These are phyloP conservation scores for Trametes gibbosa DNA, from an alignment of 768 basidiomycete genomes.

Conservation along the genomic window DNA sequence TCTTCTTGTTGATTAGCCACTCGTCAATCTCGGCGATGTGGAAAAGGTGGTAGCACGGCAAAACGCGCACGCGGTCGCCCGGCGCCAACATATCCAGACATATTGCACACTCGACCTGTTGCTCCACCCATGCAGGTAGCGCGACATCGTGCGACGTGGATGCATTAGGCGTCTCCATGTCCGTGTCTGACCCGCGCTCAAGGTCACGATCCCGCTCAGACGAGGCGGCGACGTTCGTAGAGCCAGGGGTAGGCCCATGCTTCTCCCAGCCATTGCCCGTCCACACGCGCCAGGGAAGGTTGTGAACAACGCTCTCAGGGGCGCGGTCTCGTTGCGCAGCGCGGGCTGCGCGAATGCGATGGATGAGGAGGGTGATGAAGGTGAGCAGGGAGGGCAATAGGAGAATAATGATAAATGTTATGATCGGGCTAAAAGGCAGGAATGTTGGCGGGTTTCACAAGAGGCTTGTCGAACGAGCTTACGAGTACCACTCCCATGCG, in stretches of 20 bases:
- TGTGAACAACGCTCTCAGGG: conserved; percentile 74
- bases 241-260: conserved; percentile 42
- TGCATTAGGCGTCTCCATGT: conserved; percentile 15
- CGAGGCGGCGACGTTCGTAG: conserved; percentile 13
- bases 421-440: conserved; percentile 56
- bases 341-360: conserved; percentile 80
- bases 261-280: conserved; percentile 81
- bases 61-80: conserved; percentile 86
- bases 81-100: conserved; percentile 84
- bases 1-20: conserved; percentile 92
- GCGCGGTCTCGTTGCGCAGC: conserved; percentile 83
- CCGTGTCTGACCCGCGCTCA: conserved; percentile 21
- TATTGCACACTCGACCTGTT: conserved; percentile 87
- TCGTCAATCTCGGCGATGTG: conserved; percentile 89
- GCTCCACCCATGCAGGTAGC: conserved; percentile 72
- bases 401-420: conserved; percentile 84
- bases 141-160: conserved; percentile 26
- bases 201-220: conserved; percentile 11
- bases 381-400: conserved; percentile 89
- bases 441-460: background rate
- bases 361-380: conserved; percentile 83
- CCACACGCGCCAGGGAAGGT: conserved; percentile 82
- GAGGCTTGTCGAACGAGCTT: conserved; percentile 30
- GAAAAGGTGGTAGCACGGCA: conserved; percentile 95
- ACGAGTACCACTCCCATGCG: conserved; percentile 94